Evolutionary conservation across 257 asterid genomes (phyloP).

Genomic region (Orobanche coerulescens): DNA sequence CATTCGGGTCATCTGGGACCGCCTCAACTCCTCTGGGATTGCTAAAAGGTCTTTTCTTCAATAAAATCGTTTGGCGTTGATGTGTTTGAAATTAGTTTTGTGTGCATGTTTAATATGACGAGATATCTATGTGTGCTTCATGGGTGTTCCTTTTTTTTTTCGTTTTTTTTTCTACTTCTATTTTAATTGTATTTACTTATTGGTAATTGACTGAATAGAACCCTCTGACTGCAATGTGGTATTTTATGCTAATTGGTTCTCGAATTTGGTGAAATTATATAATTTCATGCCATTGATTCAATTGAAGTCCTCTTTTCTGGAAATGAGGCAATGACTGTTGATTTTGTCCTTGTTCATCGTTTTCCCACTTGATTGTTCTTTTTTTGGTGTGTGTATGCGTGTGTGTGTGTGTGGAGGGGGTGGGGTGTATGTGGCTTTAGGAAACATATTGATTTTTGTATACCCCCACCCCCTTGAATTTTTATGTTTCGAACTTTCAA

Average conservation of each 20-base stretch:
- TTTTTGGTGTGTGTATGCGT: too few species aligned
- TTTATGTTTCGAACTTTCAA: background rate
- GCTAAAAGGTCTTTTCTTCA: constrained; percentile 41
- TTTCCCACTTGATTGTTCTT: too few species aligned
- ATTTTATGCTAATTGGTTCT: background rate
- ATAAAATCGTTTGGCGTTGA: background rate
- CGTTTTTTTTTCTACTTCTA: too few species aligned
- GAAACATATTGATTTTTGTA: constrained; percentile 4
- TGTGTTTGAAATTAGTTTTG: constrained; percentile 2
- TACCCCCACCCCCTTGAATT: too few species aligned
- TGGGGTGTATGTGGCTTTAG: background rate
- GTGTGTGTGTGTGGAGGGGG: background rate
- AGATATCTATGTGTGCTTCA: background rate
- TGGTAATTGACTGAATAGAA: background rate
- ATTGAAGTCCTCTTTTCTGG: background rate
- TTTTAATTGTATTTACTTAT: background rate
- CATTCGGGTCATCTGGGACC: constrained; percentile 63
- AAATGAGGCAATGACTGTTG: background rate
- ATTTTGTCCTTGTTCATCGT: too few species aligned
- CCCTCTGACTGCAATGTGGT: background rate
- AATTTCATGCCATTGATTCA: background rate
- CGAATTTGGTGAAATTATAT: background rate
- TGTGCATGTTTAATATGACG: background rate
- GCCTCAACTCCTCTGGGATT: constrained; percentile 58
- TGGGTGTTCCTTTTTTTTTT: too few species aligned